Evolutionary conservation across 352 stramenopile genomes (phyloP).

Genomic region (Globisporangium yorkense): DNA sequence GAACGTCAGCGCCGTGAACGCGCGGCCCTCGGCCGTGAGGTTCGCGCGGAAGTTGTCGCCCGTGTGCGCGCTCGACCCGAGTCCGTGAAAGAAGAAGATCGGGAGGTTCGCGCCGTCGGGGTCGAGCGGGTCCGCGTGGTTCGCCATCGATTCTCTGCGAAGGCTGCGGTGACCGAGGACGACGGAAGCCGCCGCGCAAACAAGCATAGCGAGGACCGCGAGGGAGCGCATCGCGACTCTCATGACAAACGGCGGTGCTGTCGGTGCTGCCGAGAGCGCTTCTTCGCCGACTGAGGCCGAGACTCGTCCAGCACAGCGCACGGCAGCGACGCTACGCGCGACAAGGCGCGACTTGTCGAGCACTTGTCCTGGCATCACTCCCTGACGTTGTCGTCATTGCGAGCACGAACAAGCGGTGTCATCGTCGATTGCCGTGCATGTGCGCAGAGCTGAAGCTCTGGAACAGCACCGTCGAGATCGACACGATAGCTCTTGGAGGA

Average conservation of each 20-base stretch:
- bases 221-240: neutral
- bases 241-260: too few relatives aligned
- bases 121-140: neutral
- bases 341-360: too few relatives aligned
- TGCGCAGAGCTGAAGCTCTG: too few relatives aligned
- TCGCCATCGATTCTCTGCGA: neutral
- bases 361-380: too few relatives aligned
- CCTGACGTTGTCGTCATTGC: too few relatives aligned
- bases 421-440: too few relatives aligned
- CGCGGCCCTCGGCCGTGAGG: conserved; percentile 14
- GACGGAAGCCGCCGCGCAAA: neutral
- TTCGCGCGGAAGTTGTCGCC: conserved; percentile 12
- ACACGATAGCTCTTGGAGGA: too few relatives aligned
- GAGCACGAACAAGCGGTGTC: too few relatives aligned
- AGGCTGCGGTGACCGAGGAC: neutral
- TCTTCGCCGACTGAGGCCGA: too few relatives aligned
- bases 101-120: conserved; percentile 9
- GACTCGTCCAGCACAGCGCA: neutral
- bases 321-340: too few relatives aligned
- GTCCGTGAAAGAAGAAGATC: conserved; percentile 29
- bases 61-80: conserved; percentile 1
- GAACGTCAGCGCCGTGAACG: conserved; percentile 21
- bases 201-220: neutral
- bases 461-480: too few relatives aligned
- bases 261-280: too few relatives aligned